These are phyloP conservation scores for Boletus speciosus DNA, from an alignment of 768 basidiomycete genomes.

Conservation along the genomic window DNA sequence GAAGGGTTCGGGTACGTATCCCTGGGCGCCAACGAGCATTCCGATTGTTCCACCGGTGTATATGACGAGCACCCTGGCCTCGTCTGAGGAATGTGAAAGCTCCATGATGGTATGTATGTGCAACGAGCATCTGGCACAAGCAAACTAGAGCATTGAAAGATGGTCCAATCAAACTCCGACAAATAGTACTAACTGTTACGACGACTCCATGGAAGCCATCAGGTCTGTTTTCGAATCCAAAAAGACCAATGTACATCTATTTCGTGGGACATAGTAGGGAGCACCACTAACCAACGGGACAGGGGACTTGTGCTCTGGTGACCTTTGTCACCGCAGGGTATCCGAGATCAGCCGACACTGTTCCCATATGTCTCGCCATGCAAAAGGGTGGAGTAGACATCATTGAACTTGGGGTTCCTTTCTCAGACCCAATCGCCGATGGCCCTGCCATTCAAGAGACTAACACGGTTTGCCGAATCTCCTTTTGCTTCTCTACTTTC, in stretches of 20 bases:
- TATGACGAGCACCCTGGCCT: constrained; percentile 80
- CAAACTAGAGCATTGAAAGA: too few species aligned
- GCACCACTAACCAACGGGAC: constrained; percentile 3
- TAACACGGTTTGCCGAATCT: constrained; percentile 62
- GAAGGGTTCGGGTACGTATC: constrained; percentile 83
- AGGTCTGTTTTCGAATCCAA: constrained; percentile 26
- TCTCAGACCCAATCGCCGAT: constrained; percentile 92
- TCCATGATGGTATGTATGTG: constrained; percentile 40
- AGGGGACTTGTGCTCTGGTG: constrained; percentile 56
- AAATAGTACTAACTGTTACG: not conserved
- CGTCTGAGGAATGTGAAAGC: constrained; percentile 48
- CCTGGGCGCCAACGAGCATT: constrained; percentile 74
- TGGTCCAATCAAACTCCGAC: constrained; percentile 1
- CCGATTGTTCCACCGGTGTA: constrained; percentile 92
- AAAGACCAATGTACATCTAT: constrained; percentile 14
- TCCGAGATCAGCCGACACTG: constrained; percentile 74
- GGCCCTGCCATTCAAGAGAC: constrained; percentile 90
- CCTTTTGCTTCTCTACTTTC: not conserved
- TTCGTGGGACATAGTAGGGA: not conserved
- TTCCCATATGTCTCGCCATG: constrained; percentile 86
- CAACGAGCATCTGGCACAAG: not conserved
- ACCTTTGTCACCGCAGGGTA: constrained; percentile 96
- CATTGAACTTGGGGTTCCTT: constrained; percentile 82
- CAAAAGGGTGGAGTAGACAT: constrained; percentile 91
- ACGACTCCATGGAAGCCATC: constrained; percentile 27